Percentiles rank a stretch among this genome's conserved stretches.
phyloP scores from a whole-genome alignment of 495 filamentous ascomycete species.

The Lasiosphaeriaceae sp. region DNA sequence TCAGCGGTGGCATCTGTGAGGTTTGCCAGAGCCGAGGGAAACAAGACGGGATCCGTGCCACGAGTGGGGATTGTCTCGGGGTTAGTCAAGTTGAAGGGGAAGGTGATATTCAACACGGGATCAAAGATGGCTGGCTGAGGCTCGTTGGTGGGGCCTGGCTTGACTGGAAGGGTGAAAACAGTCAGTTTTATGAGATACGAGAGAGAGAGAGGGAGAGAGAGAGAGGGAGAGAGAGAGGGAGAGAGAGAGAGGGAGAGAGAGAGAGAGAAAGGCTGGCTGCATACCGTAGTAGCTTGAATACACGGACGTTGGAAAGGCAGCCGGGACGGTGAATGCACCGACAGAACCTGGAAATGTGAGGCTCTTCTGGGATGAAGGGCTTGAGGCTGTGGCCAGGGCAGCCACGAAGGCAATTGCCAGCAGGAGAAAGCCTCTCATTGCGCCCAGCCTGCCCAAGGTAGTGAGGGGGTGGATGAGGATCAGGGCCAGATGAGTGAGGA shows the following conservation, averaged over 20 bases:
- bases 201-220: neutral
- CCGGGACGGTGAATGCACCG: constrained; percentile 46
- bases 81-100: constrained; percentile 53
- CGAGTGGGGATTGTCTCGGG: constrained; percentile 47
- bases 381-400: neutral
- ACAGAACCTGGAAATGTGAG: constrained; percentile 12
- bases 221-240: neutral
- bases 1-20: constrained; percentile 37
- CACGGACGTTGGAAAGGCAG: constrained; percentile 51
- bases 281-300: constrained; percentile 48
- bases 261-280: neutral
- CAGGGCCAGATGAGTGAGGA: no score
- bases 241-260: no score
- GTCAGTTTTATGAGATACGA: neutral
- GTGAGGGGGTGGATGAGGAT: no score
- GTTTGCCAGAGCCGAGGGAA: constrained; percentile 40
- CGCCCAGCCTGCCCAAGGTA: no score
- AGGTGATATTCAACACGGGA: constrained; percentile 54
- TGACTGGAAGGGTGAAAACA: constrained; percentile 16
- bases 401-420: neutral
- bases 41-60: constrained; percentile 49
- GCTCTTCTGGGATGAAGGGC: neutral
- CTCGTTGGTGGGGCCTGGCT: constrained; percentile 50
- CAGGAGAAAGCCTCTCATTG: neutral
- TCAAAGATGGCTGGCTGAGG: constrained; percentile 57